phyloP scores from a whole-genome alignment of 441 rosid species.

The Erodium texanum region DNA sequence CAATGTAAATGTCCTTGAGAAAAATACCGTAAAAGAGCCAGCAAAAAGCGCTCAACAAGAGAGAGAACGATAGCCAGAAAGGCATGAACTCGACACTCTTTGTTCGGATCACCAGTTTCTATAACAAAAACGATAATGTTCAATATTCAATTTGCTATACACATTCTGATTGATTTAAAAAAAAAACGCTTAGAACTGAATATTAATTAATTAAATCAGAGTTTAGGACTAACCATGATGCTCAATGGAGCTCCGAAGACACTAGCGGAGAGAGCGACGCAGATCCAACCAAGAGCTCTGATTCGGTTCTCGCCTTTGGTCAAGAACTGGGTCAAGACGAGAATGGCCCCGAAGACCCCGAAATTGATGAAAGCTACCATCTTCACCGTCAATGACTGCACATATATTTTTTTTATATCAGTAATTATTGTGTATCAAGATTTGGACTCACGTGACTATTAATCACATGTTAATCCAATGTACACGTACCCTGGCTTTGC shows the following conservation, averaged over 20 bases:
- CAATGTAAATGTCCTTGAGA: background rate
- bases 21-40: background rate
- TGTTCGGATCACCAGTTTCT: slow-evolving; percentile 10
- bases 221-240: background rate
- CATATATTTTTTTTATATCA: background rate
- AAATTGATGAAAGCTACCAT: background rate
- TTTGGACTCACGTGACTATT: no score
- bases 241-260: background rate
- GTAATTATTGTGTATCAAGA: no score
- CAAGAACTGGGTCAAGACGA: background rate
- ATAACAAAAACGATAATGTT: no score
- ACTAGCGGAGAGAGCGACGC: background rate
- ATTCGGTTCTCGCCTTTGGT: background rate
- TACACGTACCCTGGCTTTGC: slow-evolving; percentile 22
- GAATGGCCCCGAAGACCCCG: background rate
- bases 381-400: slow-evolving; percentile 23
- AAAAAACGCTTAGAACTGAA: no score
- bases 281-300: background rate
- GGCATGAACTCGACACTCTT: slow-evolving; percentile 3
- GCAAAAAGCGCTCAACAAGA: background rate
- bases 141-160: no score
- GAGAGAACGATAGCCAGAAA: background rate
- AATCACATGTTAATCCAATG: no score
- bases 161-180: no score
- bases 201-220: no score